Percentiles rank a stretch among this genome's conserved stretches.
phyloP scores from a whole-genome alignment of 345 rosid species.

The Raphanus raphanistrum region DNA sequence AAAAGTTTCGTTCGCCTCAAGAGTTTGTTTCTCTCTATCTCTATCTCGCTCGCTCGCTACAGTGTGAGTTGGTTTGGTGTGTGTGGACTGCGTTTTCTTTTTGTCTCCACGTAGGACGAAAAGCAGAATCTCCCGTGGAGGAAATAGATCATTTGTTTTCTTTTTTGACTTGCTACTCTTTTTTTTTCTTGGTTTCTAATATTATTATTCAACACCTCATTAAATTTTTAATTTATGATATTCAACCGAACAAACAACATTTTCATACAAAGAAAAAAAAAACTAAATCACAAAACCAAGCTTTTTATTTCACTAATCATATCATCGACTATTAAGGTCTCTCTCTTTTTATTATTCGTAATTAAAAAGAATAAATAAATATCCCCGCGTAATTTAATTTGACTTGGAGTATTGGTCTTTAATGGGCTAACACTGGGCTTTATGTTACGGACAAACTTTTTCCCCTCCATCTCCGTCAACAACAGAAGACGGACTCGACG shows the following conservation, averaged over 20 bases:
- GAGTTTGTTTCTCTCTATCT: constrained; percentile 7
- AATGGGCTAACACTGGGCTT: constrained; percentile 16
- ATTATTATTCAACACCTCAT: too few relatives aligned
- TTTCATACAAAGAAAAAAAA: too few relatives aligned
- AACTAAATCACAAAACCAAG: too few relatives aligned
- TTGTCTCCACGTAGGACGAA: constrained; percentile 29
- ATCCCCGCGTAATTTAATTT: constrained; percentile 25
- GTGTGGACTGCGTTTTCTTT: constrained; percentile 41
- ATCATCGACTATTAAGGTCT: too few relatives aligned
- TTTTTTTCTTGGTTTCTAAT: too few relatives aligned
- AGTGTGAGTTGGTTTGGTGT: constrained; percentile 14
- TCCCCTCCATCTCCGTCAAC: constrained; percentile 10
- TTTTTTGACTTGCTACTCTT: too few relatives aligned
- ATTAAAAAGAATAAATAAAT: neutral
- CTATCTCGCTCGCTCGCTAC: neutral
- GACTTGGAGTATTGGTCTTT: neutral
- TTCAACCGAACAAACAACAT: too few relatives aligned
- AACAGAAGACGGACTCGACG: constrained; percentile 7
- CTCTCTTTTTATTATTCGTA: neutral
- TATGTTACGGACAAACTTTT: neutral
- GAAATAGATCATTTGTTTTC: constrained; percentile 32
- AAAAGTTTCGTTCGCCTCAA: neutral
- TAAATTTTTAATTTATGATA: too few relatives aligned
- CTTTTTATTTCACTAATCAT: too few relatives aligned
- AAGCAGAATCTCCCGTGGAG: constrained; percentile 22